Base-by-base conservation (phyloP, 2,329 filamentous ascomycete genomes). In the Pseudogymnoascus sp. region DNA sequence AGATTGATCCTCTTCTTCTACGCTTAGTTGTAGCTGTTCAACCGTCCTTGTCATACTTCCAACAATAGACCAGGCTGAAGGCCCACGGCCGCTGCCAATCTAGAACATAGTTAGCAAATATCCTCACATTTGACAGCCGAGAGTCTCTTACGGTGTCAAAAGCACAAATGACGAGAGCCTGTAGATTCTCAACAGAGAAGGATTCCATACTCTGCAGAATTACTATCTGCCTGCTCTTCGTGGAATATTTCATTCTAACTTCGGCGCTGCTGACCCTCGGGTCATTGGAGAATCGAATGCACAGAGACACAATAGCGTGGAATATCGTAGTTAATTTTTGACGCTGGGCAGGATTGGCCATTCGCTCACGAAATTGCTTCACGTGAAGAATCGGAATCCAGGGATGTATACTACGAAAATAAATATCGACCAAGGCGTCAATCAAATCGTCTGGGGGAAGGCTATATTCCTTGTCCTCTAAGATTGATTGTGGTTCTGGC, bases 311-410 rank as follows among this genome's bases (percentile, higher is more conserved):
- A 35, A 75, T 66, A 33, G 69, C 63, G 61, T 71, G 64, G n/a
- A 74, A 70, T 28, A 72, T 67, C 1, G 66, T 65, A 1, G 62
- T 63, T 5, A 69, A 49, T 8, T 66, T 64, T 9, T 63, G 49
- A 6, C 69, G 65, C 11, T 68, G 60, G 9, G 37, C 21, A 1
- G 65, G 61, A 52, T 64, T 58, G 33, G 60, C 49, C 60, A 74
- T 66, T 8, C 67, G 65, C 43, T 69, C 65, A 2, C 72, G 71
- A 43, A 75, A 75, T 28, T 65, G 66, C 4, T 61, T 63, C 2
- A 71, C 67, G 59, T 75, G 72, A 7, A 75, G 65, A 11, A 75
- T 70, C 0, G 73, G 73, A 37, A 73, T 74, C 72, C 72, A 74
- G 18, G 70, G 72, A 62, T 74, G 73, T 9, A 73, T 67, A 11